These are phyloP conservation scores for Medicago arabica DNA, from an alignment of 306 rosid genomes.

Conservation along the genomic window DNA sequence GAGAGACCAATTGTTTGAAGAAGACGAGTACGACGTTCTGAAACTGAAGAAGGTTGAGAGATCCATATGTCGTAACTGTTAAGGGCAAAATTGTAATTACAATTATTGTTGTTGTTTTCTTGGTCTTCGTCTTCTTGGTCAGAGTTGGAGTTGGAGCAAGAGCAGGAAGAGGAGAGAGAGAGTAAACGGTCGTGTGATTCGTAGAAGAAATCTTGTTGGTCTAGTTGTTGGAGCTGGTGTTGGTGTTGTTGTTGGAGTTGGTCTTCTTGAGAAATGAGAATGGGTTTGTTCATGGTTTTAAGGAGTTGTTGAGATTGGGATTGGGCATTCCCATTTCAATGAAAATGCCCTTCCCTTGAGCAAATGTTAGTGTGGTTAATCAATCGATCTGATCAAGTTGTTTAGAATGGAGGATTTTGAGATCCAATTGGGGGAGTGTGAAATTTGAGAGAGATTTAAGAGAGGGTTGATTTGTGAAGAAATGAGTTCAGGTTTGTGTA, in stretches of 20 bases:
- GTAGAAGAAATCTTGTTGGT: conserved; percentile 65
- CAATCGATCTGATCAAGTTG: not conserved
- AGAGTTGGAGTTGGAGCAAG: conserved; percentile 88
- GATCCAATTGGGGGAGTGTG: conserved; percentile 2
- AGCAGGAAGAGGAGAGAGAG: conserved; percentile 83
- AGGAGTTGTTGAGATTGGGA: conserved; percentile 4
- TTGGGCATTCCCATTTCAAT: conserved; percentile 83
- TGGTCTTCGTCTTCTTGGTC: conserved; percentile 38
- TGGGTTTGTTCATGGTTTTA: conserved; percentile 73
- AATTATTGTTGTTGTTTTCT: not conserved
- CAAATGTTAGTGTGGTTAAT: not conserved
- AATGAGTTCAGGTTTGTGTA: conserved; percentile 37
- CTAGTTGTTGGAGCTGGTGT: too few relatives aligned
- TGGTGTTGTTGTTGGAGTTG: conserved; percentile 23
- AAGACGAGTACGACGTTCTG: conserved; percentile 84
- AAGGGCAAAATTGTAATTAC: conserved; percentile 40
- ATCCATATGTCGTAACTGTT: conserved; percentile 85
- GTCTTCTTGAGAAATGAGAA: conserved; percentile 36
- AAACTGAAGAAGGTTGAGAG: conserved; percentile 89
- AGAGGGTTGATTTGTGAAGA: conserved; percentile 44
- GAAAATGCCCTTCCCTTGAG: conserved; percentile 52
- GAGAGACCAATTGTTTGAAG: conserved; percentile 80
- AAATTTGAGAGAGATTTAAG: not conserved
- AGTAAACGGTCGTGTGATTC: conserved; percentile 88
- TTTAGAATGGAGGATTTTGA: not conserved